Evolutionary conservation across 345 rosid genomes (phyloP).

Genomic region (Conringia planisiliqua): DNA sequence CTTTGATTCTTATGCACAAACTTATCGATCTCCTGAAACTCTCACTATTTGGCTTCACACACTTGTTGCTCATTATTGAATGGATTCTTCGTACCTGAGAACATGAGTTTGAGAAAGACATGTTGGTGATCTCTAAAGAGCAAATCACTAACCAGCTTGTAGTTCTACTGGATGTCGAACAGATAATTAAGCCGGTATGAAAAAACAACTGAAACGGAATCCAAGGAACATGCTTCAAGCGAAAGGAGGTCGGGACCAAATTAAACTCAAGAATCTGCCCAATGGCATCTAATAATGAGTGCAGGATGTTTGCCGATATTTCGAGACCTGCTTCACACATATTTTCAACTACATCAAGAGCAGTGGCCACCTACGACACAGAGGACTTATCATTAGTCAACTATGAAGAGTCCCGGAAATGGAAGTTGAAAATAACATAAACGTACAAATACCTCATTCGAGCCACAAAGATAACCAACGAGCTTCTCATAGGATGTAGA

Average conservation of each 20-base stretch:
- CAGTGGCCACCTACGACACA: constrained; percentile 59
- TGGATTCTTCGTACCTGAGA: constrained; percentile 62
- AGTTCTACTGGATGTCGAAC: background rate
- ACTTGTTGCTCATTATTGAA: constrained; percentile 47
- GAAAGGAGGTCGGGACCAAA: constrained; percentile 48
- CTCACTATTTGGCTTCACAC: constrained; percentile 57
- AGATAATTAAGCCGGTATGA: background rate
- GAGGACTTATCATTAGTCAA: constrained; percentile 20
- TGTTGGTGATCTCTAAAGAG: constrained; percentile 1
- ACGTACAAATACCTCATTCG: constrained; percentile 47
- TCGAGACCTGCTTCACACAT: constrained; percentile 56
- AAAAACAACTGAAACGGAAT: background rate
- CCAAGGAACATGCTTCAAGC: constrained; percentile 6
- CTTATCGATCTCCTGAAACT: constrained; percentile 67
- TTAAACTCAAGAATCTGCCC: constrained; percentile 60
- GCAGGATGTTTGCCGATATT: constrained; percentile 43
- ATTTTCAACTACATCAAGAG: constrained; percentile 67
- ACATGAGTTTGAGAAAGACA: constrained; percentile 9
- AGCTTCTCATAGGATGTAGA: constrained; percentile 59
- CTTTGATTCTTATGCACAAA: constrained; percentile 66
- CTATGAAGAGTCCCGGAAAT: background rate
- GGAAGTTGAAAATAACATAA: background rate
- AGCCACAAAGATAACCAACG: constrained; percentile 46
- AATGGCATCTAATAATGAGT: constrained; percentile 46
- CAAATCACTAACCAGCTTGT: constrained; percentile 1